Evolutionary conservation across 1,284 basidiomycete species (phyloP), one percentile per base, ranked within the genome.

Genomic region (Fistulina hepatica): DNA sequence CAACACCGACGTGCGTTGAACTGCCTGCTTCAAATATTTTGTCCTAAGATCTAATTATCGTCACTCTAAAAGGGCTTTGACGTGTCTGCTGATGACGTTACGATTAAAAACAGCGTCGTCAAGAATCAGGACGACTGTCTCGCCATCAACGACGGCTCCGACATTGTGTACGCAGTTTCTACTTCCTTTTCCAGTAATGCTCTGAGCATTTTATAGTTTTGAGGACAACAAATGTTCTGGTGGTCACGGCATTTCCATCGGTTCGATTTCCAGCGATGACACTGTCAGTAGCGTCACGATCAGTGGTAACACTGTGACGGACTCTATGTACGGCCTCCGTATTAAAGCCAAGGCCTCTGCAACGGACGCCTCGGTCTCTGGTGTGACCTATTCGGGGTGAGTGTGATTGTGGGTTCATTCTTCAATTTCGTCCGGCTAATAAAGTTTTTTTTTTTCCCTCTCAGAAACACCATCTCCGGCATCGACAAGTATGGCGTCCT

Each of bases 171-270:
- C 28, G 28, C 9, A 9, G 9, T 8, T 9, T 16, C 10, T 3
- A 8, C 28, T 3, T 15, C 19, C 11, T 3, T n/a, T 13, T 4
- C 9, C 13, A 4, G 9, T 11, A 9, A 13, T 16, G 28, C n/a
- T 31, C 28, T 31, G 13, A 31, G 5, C 10, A 4, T 13, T n/a
- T 3, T 8, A 3, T 19, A 31, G 28, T 33, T 72, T 78, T 52
- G 56, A 62, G 37, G 52, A 67, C 19, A 75, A 73, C 49, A 63
- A 59, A 15, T 80, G 77, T 52, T 56, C 58, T 2, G 60, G 63
- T 10, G 73, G 76, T 4, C 76, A 80, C 41, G 76, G 77, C 22
- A 67, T 76, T 41, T 75, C 72, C 4, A 62, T 80, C 19, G 75
- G 76, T 16, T 77, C 73, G 1, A 68, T 76, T 41, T 37, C 48